Conservation (phyloP, 805 yeast species). For the Candida nonsorbophila region DNA sequence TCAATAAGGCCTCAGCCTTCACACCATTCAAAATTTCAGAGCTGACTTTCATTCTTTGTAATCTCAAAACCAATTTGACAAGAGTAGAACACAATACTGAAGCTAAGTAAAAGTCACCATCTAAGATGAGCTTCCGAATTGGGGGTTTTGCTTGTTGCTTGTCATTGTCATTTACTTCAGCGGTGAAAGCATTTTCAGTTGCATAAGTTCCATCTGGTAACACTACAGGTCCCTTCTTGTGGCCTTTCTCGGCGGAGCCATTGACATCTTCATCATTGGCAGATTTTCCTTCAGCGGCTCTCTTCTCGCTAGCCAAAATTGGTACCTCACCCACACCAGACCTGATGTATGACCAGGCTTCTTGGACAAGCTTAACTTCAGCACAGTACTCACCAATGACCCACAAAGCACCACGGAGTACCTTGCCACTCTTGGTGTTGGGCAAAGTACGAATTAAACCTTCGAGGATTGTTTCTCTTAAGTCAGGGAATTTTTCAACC, state of each 20-base stretch:
- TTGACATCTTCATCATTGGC: constrained; percentile 23
- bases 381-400: constrained; percentile 87
- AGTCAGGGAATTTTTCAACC: constrained; percentile 82
- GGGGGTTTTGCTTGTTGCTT: constrained; percentile 54
- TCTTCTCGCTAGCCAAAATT: constrained; percentile 68
- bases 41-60: constrained; percentile 51
- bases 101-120: constrained; percentile 87
- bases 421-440: constrained; percentile 77
- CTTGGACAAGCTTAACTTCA: constrained; percentile 66
- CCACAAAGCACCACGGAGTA: constrained; percentile 93
- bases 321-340: constrained; percentile 87
- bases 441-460: constrained; percentile 61
- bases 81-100: constrained; percentile 84
- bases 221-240: constrained; percentile 64
- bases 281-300: constrained; percentile 14
- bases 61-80: constrained; percentile 80
- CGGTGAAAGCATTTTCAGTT: constrained; percentile 77
- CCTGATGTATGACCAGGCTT: constrained; percentile 84
- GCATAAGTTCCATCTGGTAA: constrained; percentile 99
- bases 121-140: constrained; percentile 72
- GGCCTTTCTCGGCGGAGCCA: constrained; percentile 8
- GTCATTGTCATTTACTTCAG: constrained; percentile 32
- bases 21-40: constrained; percentile 68
- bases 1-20: constrained; percentile 90
- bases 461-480: constrained; percentile 58